Conservation (phyloP, 2,329 filamentous ascomycete genomes). For the Bipolaris bicolor region DNA sequence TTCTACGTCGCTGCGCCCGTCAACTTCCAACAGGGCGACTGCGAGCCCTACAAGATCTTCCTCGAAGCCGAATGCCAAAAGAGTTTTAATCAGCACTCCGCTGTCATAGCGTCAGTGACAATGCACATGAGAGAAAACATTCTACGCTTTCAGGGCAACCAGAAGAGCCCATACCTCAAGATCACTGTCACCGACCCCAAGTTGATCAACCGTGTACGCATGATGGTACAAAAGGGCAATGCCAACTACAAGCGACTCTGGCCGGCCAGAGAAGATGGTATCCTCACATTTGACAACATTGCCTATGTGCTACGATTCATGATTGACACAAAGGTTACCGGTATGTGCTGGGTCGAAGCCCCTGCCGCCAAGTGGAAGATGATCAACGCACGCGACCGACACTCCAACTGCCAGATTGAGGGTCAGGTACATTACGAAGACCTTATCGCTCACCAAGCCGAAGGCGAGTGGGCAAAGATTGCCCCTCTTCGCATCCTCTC, state of each 20-base stretch:
- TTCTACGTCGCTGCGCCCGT: slow-evolving; percentile 90
- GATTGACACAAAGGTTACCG: slow-evolving; percentile 92
- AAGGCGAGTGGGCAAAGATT: slow-evolving; percentile 98
- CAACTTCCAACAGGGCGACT: slow-evolving; percentile 79
- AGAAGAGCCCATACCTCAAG: slow-evolving; percentile 89
- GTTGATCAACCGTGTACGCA: slow-evolving; percentile 76
- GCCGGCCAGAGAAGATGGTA: slow-evolving; percentile 66
- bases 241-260: slow-evolving; percentile 93
- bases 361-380: slow-evolving; percentile 75
- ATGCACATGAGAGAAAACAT: slow-evolving; percentile 88
- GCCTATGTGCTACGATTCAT: slow-evolving; percentile 96
- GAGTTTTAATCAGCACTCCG: slow-evolving; percentile 62
- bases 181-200: slow-evolving; percentile 92
- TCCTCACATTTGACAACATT: slow-evolving; percentile 94
- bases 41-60: slow-evolving; percentile 76
- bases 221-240: slow-evolving; percentile 73
- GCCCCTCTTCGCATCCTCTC: slow-evolving; percentile 90
- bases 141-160: slow-evolving; percentile 92
- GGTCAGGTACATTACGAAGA: slow-evolving; percentile 82
- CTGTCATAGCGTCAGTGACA: slow-evolving; percentile 78
- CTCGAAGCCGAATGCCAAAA: slow-evolving; percentile 78
- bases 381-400: slow-evolving; percentile 67
- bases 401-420: slow-evolving; percentile 97
- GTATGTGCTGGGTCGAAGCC: slow-evolving; percentile 97
- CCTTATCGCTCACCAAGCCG: slow-evolving; percentile 82